Percentiles rank a stretch among this genome's conserved stretches.
phyloP scores from a whole-genome alignment of 176 grass and related monocot species.

The Pontederia crassipes region DNA sequence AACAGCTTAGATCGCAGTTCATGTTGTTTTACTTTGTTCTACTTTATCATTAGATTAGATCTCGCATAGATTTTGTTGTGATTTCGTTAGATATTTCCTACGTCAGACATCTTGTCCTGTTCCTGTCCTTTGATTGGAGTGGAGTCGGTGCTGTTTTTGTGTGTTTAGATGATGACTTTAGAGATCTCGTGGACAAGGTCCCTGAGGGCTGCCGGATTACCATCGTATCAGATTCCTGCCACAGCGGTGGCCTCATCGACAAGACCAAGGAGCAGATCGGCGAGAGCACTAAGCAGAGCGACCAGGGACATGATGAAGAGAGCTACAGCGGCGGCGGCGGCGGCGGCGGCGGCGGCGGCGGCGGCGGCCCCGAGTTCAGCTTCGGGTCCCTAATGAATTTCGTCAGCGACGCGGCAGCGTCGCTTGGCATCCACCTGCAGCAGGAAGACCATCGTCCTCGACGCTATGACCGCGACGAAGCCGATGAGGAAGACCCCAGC shows the following conservation, averaged over 20 bases:
- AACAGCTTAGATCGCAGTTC: neutral
- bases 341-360: slow-evolving; percentile 9
- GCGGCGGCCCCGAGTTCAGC: slow-evolving; percentile 5
- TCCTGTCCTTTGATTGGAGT: too few relatives aligned
- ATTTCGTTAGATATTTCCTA: neutral
- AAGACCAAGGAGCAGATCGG: slow-evolving; percentile 88
- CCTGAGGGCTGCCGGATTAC: slow-evolving; percentile 60
- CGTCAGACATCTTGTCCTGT: too few relatives aligned
- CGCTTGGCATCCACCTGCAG: slow-evolving; percentile 26
- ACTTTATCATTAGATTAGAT: neutral
- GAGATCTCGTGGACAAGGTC: slow-evolving; percentile 50
- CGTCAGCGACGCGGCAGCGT: slow-evolving; percentile 24
- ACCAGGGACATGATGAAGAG: neutral
- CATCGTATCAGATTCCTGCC: slow-evolving; percentile 76
- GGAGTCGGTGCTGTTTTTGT: neutral
- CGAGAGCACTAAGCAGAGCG: slow-evolving; percentile 28
- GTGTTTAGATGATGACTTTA: slow-evolving; percentile 72
- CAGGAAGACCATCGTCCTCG: slow-evolving; percentile 5
- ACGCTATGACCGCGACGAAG: neutral
- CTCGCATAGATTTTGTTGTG: too few relatives aligned
- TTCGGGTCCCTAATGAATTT: slow-evolving; percentile 28
- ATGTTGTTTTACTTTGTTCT: neutral
- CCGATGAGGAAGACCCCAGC: neutral
- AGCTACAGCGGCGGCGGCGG: slow-evolving; percentile 15
- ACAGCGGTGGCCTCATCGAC: slow-evolving; percentile 79